Base-by-base conservation (phyloP, 2,329 filamentous ascomycete species). In the Tolypocladium tundrense region DNA sequence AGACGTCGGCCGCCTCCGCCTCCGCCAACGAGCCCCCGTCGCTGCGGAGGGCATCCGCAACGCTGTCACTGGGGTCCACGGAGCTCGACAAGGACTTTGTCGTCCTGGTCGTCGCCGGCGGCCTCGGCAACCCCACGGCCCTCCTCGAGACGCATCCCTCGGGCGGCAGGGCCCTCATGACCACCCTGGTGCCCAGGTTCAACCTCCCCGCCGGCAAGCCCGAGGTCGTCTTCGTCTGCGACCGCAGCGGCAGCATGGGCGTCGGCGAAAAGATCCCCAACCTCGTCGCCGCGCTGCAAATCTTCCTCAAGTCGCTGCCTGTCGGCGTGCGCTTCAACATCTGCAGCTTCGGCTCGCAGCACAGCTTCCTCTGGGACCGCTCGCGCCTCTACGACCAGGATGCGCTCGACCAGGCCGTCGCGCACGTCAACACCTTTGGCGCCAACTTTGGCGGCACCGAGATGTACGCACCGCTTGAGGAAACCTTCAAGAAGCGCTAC, bases 141-240 rank as follows among this genome's bases (percentile, higher is more conserved):
- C 68, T 90, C 3, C 71, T 91, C 1, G 88, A 91, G 67, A 79
- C 74, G 0, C 87, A 91, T 62, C 80, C 86, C 0, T 79, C 79
- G 0, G 76, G 82, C 57, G 84, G 88, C 54, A 78, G 83, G 4
- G 86, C 87, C 0, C 67, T 91, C 59, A 89, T 91, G 86, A 74
- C 81, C 0, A 88, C 87, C 0, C 73, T 91, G 0, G 85, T 90
- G 0, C 88, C 88, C 2, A 85, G 83, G 60, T 89, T 90, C 70
- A 75, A 76, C n/a, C 72, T 89, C 0, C 81, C 83, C 0, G 67
- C 77, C 0, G 74, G 78, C 10, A 70, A 68, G 57, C 75, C 77
- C 4, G 88, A 91, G 66, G 79, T 91, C 27, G 81, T 91, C 21
- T 90, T 91, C 62, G 73, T 91, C 5, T 87, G 85, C 57, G 88